Evolutionary conservation across 1,284 basidiomycete species (phyloP), one percentile per base, ranked within the genome.

Genomic region (Xerocomus nothofagi): DNA sequence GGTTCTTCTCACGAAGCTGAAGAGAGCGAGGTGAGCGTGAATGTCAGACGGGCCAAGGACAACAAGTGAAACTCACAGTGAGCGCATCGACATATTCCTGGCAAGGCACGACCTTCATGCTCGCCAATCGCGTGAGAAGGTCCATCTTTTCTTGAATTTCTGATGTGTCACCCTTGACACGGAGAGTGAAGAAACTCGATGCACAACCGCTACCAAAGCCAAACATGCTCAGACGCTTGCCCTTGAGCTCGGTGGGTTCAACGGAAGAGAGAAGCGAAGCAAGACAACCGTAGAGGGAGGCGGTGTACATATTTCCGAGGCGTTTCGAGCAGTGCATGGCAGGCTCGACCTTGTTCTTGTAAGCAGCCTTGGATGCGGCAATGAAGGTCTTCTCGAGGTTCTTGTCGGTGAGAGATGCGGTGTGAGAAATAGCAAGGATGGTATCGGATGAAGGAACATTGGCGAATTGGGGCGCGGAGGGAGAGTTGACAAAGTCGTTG

Each of bases 231-330:
- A 96, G 77, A 32, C 91, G 82, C 79, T 93, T 95, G 72, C 82
- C 86, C 61, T 77, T 69, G 50, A 93, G 73, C 54, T 84, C 75
- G 15, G 78, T 71, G 8, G 88, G 82, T 57, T 83, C 80, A 37
- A 89, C 80, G 38, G 78, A 77, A 45, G 88, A 80, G 40, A 97
- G 66, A 30, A 96, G 75, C 14, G 87, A 91, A 30, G 93, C 91
- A 52, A 99, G 82, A 57, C 92, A 94, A 49, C 93, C 93, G 69
- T 96, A 98, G 24, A 99, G 78, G 38, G 93, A 95, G n/a, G 89
- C 96, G 20, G 96, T 95, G 82, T 99, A 98, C 91, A 96, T 97
- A 84, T 99, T 98, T 15, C 96, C 96, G 65, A 94, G 84, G 47
- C 91, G 85, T 68, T 84, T 82, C 45, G 92, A 91, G 74, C 87